Conservation (phyloP, 768 basidiomycete species). For the Lactifluus echinatus region DNA sequence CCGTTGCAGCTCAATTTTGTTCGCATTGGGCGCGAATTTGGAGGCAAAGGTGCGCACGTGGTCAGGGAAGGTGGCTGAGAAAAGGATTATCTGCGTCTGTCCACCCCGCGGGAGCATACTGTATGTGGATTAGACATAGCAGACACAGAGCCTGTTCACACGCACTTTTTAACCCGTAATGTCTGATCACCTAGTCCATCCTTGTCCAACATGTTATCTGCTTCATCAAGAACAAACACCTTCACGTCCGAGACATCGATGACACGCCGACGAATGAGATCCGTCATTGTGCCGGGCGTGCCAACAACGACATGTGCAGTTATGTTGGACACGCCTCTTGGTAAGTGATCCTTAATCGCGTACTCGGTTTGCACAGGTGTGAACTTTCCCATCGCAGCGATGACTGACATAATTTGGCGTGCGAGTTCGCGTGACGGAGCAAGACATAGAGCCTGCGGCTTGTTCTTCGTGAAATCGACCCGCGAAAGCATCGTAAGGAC, state of each 20-base stretch:
- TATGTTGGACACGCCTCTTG: slow-evolving; percentile 53
- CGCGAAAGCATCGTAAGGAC: slow-evolving; percentile 95
- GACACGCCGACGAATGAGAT: slow-evolving; percentile 70
- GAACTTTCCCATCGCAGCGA: slow-evolving; percentile 91
- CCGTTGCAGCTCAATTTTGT: slow-evolving; percentile 91
- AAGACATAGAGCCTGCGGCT: slow-evolving; percentile 95
- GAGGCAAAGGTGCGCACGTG: slow-evolving; percentile 85
- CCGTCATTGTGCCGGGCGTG: slow-evolving; percentile 91
- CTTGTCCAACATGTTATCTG: slow-evolving; percentile 97
- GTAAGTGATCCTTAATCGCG: slow-evolving; percentile 84
- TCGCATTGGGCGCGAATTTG: slow-evolving; percentile 88
- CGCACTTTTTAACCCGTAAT: slow-evolving; percentile 86
- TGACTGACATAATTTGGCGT: slow-evolving; percentile 94
- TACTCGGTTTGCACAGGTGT: slow-evolving; percentile 90
- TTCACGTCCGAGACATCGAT: slow-evolving; percentile 76
- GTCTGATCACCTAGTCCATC: slow-evolving; percentile 93
- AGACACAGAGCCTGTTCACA: background rate
- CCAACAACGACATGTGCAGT: slow-evolving; percentile 91
- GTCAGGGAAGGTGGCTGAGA: slow-evolving; percentile 97
- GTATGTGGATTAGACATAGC: slow-evolving; percentile 1
- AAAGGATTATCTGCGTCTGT: slow-evolving; percentile 80
- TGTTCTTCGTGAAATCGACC: slow-evolving; percentile 72
- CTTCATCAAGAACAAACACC: slow-evolving; percentile 95
- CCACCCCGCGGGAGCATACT: slow-evolving; percentile 50
- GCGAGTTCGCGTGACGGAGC: slow-evolving; percentile 96